phyloP scores from a whole-genome alignment of 2,329 filamentous ascomycete genomes.

The Colletotrichum zoysiae region DNA sequence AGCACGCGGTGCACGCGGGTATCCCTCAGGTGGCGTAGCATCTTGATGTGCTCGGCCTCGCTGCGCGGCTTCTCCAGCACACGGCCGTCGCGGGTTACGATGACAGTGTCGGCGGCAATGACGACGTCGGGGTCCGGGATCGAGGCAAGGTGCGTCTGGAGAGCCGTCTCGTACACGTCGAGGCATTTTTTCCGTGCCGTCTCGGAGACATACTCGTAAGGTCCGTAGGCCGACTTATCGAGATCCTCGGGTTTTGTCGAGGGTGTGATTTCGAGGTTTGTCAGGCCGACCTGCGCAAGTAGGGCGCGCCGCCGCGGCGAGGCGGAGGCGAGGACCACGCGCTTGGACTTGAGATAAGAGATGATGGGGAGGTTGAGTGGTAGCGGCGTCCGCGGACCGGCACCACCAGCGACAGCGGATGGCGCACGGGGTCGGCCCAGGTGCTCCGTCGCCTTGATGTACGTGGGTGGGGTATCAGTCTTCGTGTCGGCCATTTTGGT shows the following conservation, averaged over 20 bases:
- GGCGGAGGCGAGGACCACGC: conserved; percentile 90
- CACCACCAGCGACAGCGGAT: conserved; percentile 44
- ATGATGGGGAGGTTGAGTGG: conserved; percentile 86
- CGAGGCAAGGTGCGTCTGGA: conserved; percentile 58
- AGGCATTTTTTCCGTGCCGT: conserved; percentile 89
- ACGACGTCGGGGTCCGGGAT: conserved; percentile 82
- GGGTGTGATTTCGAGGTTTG: conserved; percentile 85
- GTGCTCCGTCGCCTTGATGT: conserved; percentile 58
- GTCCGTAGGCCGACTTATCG: conserved; percentile 78
- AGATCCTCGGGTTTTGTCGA: conserved; percentile 89
- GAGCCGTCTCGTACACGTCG: conserved; percentile 70
- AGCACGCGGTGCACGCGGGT: conserved; percentile 83
- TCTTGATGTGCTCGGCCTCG: conserved; percentile 84
- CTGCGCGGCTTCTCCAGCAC: conserved; percentile 93
- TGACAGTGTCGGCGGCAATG: conserved; percentile 90
- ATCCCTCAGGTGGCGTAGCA: conserved; percentile 86
- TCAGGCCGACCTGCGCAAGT: conserved; percentile 82
- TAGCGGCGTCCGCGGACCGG: conserved; percentile 65
- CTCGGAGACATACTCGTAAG: conserved; percentile 90
- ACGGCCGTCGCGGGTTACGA: conserved; percentile 79
- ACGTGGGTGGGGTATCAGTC: conserved; percentile 60
- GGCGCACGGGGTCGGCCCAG: conserved; percentile 41
- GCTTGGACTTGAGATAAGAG: conserved; percentile 78
- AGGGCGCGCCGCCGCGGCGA: conserved; percentile 88
- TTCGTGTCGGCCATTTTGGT: conserved; percentile 27